phyloP scores from a whole-genome alignment of 2,329 filamentous ascomycete genomes.

The Colletotrichum higginsianum region DNA sequence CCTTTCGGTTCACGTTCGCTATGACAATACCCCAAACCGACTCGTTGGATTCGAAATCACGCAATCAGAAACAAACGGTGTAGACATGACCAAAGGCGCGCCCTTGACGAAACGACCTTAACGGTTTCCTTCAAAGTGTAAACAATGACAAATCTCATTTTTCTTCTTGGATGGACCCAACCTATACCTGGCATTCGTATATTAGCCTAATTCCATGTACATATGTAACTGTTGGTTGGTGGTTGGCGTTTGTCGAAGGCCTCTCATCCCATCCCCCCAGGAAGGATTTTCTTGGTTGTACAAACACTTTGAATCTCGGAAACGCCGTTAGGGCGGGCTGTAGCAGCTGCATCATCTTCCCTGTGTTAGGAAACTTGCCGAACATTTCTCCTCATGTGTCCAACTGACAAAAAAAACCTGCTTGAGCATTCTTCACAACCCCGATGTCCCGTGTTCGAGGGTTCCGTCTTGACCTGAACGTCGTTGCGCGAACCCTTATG shows the following conservation, averaged over 20 bases:
- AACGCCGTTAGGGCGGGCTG: neutral
- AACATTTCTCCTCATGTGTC: constrained; percentile 25
- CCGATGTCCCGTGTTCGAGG: too few relatives aligned
- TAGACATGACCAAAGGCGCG: constrained; percentile 5
- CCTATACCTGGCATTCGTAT: neutral
- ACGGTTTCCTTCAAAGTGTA: constrained; percentile 19
- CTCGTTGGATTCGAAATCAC: constrained; percentile 9
- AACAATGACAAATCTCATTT: neutral
- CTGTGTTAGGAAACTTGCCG: neutral
- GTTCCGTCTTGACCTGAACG: too few relatives aligned
- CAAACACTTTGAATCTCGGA: constrained; percentile 4
- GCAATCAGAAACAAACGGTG: neutral
- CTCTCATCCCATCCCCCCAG: too few relatives aligned
- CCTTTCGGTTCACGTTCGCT: constrained; percentile 8
- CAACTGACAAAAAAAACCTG: neutral
- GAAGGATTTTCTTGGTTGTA: neutral
- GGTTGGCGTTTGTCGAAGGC: neutral
- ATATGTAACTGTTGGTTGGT: neutral
- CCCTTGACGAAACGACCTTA: constrained; percentile 7
- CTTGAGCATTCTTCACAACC: too few relatives aligned
- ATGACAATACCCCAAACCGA: constrained; percentile 12
- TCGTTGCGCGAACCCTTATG: too few relatives aligned
- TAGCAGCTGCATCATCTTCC: neutral
- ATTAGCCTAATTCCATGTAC: neutral
- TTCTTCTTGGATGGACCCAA: neutral